Percentiles rank a stretch among this genome's conserved stretches.
Evolutionary conservation across 176 grass and related monocot genomes (phyloP).

Genomic region (Elaeis guineensis): DNA sequence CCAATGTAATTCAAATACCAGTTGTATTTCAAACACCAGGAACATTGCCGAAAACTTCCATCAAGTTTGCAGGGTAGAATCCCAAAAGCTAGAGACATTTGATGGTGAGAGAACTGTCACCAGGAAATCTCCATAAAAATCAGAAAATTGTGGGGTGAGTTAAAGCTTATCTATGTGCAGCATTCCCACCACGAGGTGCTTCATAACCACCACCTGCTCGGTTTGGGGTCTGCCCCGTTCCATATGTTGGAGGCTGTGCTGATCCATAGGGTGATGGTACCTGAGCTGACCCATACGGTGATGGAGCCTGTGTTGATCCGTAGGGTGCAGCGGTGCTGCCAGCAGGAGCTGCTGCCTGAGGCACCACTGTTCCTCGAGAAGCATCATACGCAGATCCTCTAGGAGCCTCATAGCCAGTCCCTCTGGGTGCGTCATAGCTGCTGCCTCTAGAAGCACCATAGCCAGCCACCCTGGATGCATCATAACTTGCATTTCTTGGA

Average conservation of each 20-base stretch:
- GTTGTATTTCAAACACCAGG: too few relatives aligned
- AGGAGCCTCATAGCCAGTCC: constrained; percentile 28
- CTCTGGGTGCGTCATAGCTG: not conserved
- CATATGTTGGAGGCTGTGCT: constrained; percentile 30
- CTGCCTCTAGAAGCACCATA: constrained; percentile 39
- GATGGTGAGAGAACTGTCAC: too few relatives aligned
- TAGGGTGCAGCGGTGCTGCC: constrained; percentile 27
- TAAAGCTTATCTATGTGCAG: constrained; percentile 21
- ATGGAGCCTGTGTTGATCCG: constrained; percentile 36
- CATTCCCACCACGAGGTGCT: constrained; percentile 10
- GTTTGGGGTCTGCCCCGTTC: constrained; percentile 33
- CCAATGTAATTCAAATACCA: too few relatives aligned
- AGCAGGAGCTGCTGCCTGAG: constrained; percentile 19
- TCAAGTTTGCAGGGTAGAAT: too few relatives aligned
- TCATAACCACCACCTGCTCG: constrained; percentile 39
- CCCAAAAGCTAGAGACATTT: too few relatives aligned
- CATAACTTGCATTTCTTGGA: constrained; percentile 30
- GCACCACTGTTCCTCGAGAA: constrained; percentile 24
- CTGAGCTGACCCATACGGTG: constrained; percentile 27
- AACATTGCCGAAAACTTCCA: too few relatives aligned
- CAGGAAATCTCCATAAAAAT: too few relatives aligned
- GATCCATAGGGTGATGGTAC: not conserved
- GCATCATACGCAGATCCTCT: constrained; percentile 40
- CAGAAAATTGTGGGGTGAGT: too few relatives aligned
- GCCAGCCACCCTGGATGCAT: constrained; percentile 26